phyloP scores from a whole-genome alignment of 2,329 filamentous ascomycete genomes.

The Botryotinia convoluta region DNA sequence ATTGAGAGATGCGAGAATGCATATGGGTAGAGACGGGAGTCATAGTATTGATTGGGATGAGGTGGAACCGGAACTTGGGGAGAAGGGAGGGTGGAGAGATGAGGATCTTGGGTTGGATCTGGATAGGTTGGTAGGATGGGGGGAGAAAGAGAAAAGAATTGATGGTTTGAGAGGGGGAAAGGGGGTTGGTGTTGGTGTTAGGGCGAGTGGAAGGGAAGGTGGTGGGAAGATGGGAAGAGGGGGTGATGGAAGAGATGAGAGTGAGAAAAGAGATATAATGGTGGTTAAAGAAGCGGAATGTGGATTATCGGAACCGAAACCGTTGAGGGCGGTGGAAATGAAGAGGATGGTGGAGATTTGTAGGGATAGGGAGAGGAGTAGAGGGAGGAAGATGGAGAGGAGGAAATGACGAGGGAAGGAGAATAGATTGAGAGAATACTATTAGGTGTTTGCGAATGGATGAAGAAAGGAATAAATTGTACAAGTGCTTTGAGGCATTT shows the following conservation, averaged over 20 bases:
- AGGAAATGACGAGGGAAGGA: neutral
- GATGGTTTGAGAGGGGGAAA: neutral
- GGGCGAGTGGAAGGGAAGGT: neutral
- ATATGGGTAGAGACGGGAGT: neutral
- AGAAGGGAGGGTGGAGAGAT: neutral
- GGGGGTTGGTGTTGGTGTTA: neutral
- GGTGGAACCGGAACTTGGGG: neutral
- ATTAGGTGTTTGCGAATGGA: neutral
- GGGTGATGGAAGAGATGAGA: neutral
- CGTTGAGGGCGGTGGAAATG: conserved; percentile 34
- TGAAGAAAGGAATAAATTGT: neutral
- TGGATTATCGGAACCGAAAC: conserved; percentile 34
- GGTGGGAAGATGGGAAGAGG: neutral
- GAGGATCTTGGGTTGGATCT: neutral
- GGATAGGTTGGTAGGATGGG: neutral
- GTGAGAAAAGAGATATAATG: conserved; percentile 22
- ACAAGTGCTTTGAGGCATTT: neutral
- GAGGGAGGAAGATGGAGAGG: neutral
- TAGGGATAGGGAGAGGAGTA: conserved; percentile 26
- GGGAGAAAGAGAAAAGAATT: neutral
- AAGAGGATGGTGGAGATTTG: conserved; percentile 36
- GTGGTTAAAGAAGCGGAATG: conserved; percentile 36
- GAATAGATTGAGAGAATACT: neutral
- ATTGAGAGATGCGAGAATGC: neutral
- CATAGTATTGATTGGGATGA: neutral